phyloP scores from a whole-genome alignment of 169 alveolate genomes.

The Eimeria falciformis region DNA sequence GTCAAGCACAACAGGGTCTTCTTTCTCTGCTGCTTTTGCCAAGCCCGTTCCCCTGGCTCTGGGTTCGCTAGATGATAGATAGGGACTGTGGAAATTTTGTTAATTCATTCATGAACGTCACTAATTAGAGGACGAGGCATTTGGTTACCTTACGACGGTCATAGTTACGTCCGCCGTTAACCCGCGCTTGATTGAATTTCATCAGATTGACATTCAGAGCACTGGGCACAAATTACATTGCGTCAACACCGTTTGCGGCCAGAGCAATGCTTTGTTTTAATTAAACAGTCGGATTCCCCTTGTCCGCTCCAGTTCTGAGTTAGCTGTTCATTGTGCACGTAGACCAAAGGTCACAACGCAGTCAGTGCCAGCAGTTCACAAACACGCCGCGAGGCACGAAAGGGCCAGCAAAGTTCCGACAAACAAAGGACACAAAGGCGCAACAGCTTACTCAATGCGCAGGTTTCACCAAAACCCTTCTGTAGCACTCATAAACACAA shows the following conservation, averaged over 20 bases:
- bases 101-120: constrained; percentile 94
- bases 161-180: constrained; percentile 64
- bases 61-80: constrained; percentile 96
- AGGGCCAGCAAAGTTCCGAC: constrained; percentile 24
- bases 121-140: constrained; percentile 94
- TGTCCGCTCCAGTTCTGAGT: constrained; percentile 95
- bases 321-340: constrained; percentile 84
- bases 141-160: constrained; percentile 94
- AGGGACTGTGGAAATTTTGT: constrained; percentile 96
- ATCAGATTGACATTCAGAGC: constrained; percentile 85
- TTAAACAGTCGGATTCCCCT: constrained; percentile 95
- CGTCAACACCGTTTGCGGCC: constrained; percentile 92
- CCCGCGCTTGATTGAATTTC: constrained; percentile 44
- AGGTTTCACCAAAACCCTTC: no score
- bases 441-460: no score
- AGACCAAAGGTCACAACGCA: constrained; percentile 77
- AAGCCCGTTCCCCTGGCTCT: constrained; percentile 96
- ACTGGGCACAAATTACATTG: constrained; percentile 96
- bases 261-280: constrained; percentile 94
- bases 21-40: constrained; percentile 96
- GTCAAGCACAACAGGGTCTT: constrained; percentile 96
- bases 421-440: constrained; percentile 44
- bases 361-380: constrained; percentile 82
- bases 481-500: no score
- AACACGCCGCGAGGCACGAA: constrained; percentile 79